Evolutionary conservation across 305 asterid species (phyloP).

Genomic region (Fraxinus ornus): DNA sequence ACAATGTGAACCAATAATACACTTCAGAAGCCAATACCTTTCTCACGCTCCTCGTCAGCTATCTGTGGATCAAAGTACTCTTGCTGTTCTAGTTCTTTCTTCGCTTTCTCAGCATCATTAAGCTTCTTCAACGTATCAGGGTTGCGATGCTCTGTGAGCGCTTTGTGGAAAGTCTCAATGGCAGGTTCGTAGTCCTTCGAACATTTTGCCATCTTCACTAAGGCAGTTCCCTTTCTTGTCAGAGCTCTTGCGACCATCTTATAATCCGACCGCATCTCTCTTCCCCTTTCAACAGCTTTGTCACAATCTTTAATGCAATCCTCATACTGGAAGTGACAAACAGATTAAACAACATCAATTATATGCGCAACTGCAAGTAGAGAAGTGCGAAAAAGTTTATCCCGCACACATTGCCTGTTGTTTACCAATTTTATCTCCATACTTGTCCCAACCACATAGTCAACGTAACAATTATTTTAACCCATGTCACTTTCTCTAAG

Average conservation of each 20-base stretch:
- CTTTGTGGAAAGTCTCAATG: constrained; percentile 85
- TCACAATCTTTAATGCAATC: constrained; percentile 92
- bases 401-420: neutral
- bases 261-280: constrained; percentile 77
- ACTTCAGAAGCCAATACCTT: constrained; percentile 41
- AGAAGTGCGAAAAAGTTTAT: too few species aligned
- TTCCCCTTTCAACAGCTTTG: constrained; percentile 85
- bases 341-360: neutral
- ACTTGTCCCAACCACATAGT: neutral
- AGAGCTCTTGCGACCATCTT: constrained; percentile 90
- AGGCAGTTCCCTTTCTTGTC: constrained; percentile 86
- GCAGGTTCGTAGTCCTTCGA: constrained; percentile 82
- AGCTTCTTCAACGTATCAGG: constrained; percentile 87
- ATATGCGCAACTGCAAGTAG: neutral
- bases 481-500: neutral
- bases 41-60: constrained; percentile 95
- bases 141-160: constrained; percentile 90
- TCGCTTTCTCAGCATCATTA: constrained; percentile 87
- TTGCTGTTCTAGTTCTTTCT: constrained; percentile 82
- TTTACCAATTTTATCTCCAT: neutral
- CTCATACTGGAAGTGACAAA: constrained; percentile 46
- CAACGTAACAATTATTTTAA: neutral
- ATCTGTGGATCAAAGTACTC: constrained; percentile 78
- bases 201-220: constrained; percentile 70
- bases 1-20: neutral